Evolutionary conservation across 1,139 yeast species (phyloP).

Genomic region (Scheffersomyces cryptocercus): DNA sequence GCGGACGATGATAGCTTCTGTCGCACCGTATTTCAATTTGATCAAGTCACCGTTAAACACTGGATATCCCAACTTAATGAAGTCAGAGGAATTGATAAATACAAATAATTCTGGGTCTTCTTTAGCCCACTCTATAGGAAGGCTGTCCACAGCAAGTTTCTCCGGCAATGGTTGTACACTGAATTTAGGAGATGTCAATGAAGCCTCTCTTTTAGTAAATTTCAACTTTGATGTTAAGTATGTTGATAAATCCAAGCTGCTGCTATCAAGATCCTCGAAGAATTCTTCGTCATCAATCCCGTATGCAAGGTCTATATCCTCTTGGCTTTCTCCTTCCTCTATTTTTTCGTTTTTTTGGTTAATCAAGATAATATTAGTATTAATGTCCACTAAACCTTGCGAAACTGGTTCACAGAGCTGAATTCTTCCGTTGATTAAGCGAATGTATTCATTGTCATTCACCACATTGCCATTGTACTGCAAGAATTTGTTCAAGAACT

Average conservation of each 20-base stretch:
- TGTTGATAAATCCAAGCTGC: conserved; percentile 34
- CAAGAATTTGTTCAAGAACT: conserved; percentile 28
- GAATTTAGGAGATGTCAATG: conserved; percentile 14
- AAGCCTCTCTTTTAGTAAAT: conserved; percentile 13
- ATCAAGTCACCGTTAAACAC: conserved; percentile 71
- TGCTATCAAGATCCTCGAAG: conserved; percentile 6
- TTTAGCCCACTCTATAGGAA: conserved; percentile 31
- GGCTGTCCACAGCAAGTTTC: conserved; percentile 23
- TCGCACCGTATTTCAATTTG: conserved; percentile 27
- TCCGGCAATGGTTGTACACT: conserved; percentile 33
- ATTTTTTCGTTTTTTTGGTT: conserved; percentile 27
- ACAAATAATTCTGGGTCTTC: conserved; percentile 51
- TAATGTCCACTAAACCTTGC: conserved; percentile 55
- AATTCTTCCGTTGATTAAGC: conserved; percentile 51
- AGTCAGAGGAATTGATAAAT: conserved; percentile 52
- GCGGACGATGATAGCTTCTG: conserved; percentile 37
- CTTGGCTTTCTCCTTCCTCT: conserved; percentile 5
- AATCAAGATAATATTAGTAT: conserved; percentile 56
- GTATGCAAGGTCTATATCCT: conserved; percentile 5
- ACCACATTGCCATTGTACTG: conserved; percentile 34
- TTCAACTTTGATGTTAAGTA: conserved; percentile 36
- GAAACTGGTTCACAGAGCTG: conserved; percentile 70
- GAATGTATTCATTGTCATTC: conserved; percentile 33
- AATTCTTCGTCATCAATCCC: conserved; percentile 8
- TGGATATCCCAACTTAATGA: conserved; percentile 56